Conservation (phyloP, 2,329 filamentous ascomycete species). For the Sphaerostilbella broomeana region DNA sequence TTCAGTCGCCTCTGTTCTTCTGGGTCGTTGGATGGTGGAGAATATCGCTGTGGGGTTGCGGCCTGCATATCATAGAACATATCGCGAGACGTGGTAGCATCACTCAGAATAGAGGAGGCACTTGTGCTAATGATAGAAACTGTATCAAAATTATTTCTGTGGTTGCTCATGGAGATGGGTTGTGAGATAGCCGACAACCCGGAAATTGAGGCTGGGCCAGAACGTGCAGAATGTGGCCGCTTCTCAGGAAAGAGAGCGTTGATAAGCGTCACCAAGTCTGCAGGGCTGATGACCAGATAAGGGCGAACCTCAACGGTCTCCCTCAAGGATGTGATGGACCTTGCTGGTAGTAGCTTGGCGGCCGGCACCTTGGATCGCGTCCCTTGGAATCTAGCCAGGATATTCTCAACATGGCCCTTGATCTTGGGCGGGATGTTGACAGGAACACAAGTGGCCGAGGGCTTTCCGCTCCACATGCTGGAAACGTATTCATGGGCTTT, state of each 20-base stretch:
- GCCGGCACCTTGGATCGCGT: slow-evolving; percentile 41
- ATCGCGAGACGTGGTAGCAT: slow-evolving; percentile 59
- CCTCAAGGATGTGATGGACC: slow-evolving; percentile 63
- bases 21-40: slow-evolving; percentile 43
- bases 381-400: slow-evolving; percentile 57
- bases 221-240: slow-evolving; percentile 57
- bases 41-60: slow-evolving; percentile 47
- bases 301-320: slow-evolving; percentile 75
- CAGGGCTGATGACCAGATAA: slow-evolving; percentile 71
- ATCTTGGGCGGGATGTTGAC: slow-evolving; percentile 52
- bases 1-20: slow-evolving; percentile 37
- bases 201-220: slow-evolving; percentile 59
- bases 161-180: slow-evolving; percentile 55
- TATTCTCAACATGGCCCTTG: slow-evolving; percentile 63
- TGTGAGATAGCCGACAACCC: slow-evolving; percentile 64
- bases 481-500: slow-evolving; percentile 73
- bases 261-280: slow-evolving; percentile 72
- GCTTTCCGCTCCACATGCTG: slow-evolving; percentile 65
- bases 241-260: slow-evolving; percentile 78
- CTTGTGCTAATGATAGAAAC: slow-evolving; percentile 67
- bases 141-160: slow-evolving; percentile 54
- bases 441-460: slow-evolving; percentile 45
- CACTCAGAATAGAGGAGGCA: slow-evolving; percentile 65
- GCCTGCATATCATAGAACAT: slow-evolving; percentile 51
- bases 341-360: slow-evolving; percentile 60